Percentiles rank a stretch among this genome's conserved stretches.
phyloP scores from a whole-genome alignment of 495 filamentous ascomycete genomes.

The Penicillium desertorum region DNA sequence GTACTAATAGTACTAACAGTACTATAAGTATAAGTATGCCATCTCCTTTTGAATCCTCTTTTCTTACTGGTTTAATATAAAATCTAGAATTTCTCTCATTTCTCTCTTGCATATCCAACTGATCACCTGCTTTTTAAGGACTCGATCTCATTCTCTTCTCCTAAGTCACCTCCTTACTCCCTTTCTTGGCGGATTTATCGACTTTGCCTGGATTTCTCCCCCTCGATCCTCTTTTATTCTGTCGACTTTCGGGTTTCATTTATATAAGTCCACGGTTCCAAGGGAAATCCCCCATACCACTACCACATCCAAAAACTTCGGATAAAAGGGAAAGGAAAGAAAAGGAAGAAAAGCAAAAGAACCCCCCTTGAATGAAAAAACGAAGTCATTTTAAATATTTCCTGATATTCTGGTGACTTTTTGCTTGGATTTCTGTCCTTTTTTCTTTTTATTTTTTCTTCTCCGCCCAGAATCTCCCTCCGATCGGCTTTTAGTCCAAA shows the following conservation, averaged over 20 bases:
- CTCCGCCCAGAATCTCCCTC: conserved; percentile 22
- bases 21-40: conserved; percentile 3
- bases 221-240: conserved; percentile 11
- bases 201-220: conserved; percentile 17
- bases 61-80: neutral
- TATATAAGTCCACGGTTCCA: neutral
- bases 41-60: neutral
- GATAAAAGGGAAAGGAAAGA: neutral
- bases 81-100: too few species aligned
- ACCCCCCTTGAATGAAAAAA: neutral
- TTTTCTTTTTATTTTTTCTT: conserved; percentile 18
- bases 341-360: neutral
- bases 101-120: neutral
- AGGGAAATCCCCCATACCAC: neutral
- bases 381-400: conserved; percentile 7
- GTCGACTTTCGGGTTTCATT: neutral
- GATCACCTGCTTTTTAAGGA: conserved; percentile 2
- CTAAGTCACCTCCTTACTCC: conserved; percentile 24
- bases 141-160: neutral
- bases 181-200: conserved; percentile 27
- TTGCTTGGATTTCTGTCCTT: neutral
- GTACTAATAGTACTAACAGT: too few species aligned
- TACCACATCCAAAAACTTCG: neutral
- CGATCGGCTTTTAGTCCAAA: conserved; percentile 24
- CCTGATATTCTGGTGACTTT: neutral